These are phyloP conservation scores for Penicillium tannophilum DNA, from an alignment of 495 filamentous ascomycete species.

Conservation along the genomic window DNA sequence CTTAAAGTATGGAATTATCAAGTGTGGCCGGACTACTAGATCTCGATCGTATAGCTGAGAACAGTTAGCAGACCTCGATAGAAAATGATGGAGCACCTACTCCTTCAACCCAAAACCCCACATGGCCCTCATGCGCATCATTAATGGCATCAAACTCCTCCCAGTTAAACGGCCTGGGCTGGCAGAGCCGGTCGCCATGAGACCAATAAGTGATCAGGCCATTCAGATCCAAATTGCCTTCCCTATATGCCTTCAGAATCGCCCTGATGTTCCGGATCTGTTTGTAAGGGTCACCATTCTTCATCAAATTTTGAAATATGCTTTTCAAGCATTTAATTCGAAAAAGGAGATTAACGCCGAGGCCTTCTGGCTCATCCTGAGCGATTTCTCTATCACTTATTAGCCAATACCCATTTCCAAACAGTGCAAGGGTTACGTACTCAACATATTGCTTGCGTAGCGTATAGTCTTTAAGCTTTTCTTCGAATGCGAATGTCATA, in stretches of 20 bases:
- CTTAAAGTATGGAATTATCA: neutral
- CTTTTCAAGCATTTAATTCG: too few species aligned
- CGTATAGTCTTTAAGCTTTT: constrained; percentile 2
- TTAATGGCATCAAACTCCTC: constrained; percentile 6
- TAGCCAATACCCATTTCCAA: neutral
- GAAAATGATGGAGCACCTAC: neutral
- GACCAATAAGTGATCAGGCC: constrained; percentile 14
- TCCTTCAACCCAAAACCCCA: constrained; percentile 8
- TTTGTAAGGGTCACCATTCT: too few species aligned
- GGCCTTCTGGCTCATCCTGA: too few species aligned
- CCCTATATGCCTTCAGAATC: neutral
- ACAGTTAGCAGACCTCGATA: too few species aligned
- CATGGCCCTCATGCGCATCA: neutral
- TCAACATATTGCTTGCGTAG: neutral
- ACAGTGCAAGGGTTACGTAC: neutral
- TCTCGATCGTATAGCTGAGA: neutral
- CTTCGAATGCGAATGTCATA: constrained; percentile 2
- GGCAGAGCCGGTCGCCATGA: constrained; percentile 1
- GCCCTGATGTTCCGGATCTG: neutral
- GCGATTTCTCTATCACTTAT: too few species aligned
- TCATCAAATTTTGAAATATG: too few species aligned
- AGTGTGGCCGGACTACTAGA: neutral
- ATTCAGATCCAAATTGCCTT: neutral
- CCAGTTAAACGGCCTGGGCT: constrained; percentile 2
- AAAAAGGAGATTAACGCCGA: too few species aligned